Base-by-base conservation (phyloP, 176 grass and related monocot species). In the Musa acuminata region DNA sequence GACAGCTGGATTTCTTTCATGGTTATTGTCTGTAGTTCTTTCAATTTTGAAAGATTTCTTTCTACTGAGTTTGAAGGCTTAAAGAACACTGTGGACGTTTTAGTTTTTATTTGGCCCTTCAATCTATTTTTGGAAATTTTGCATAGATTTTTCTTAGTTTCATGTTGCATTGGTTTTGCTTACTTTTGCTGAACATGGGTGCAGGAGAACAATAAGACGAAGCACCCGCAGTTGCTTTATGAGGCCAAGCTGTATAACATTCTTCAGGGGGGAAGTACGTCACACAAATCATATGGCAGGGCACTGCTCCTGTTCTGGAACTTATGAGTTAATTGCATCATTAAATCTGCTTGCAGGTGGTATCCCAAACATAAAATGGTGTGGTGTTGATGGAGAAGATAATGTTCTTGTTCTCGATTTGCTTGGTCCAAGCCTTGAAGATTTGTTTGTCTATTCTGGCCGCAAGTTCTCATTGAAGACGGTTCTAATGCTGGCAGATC, bases 381-480 rank as follows among this genome's bases (percentile, higher is more conserved):
- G 83, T 35, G 89, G 86, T 13, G 63, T 86, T 0, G 89, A 92
- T 65, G 86, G 83, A 24, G 89, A 92, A 21, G 86, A 92, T 24
- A 88, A 92, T 82, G 51, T 88, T 74, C 89, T 92, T 51, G 84
- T 92, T 69, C 85, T 92, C n/a, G 89, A 92, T 82, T 71, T 92
- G 75, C 75, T 92, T 20, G 89, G 89, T 0, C 89, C 89, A 0
- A 92, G 86, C 77, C 75, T 92, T 63, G 89, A 92, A 80, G 83
- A 92, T 75, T 57, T 88, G 23, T 86, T 92, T 80, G 86, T 86
- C 67, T 92, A 92, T 11, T 92, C 86, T 1, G 79, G 83, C n/a
- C 71, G 83, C 49, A 92, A 80, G 13, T 88, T 92, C 72, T 77
- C 86, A 0, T 75, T 88, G 3, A 92, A 92, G 83, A 86, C 89